phyloP scores from a whole-genome alignment of 768 basidiomycete species.

The Termitomyces sp. region DNA sequence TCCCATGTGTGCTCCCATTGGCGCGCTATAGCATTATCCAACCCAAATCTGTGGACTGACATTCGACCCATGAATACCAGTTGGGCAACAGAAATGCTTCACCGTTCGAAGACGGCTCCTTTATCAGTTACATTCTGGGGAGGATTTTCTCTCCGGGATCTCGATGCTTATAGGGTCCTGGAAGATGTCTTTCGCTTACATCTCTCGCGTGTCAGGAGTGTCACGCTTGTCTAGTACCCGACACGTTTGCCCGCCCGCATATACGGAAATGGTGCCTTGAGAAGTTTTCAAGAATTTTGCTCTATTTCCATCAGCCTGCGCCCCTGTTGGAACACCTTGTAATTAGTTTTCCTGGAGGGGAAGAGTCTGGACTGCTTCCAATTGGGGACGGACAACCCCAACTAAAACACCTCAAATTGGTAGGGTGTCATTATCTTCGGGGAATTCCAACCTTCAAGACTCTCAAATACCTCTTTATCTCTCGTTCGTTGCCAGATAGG shows the following conservation, averaged over 20 bases:
- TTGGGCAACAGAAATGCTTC: conserved; percentile 3
- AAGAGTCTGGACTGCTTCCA: too few relatives aligned
- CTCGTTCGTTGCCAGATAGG: too few relatives aligned
- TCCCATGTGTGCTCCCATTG: conserved; percentile 7
- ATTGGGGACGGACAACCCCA: too few relatives aligned
- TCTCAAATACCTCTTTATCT: too few relatives aligned
- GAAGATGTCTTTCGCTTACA: not conserved
- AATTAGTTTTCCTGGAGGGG: not conserved
- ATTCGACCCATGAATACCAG: not conserved
- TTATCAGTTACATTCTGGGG: not conserved
- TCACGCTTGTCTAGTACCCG: not conserved
- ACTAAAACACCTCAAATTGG: too few relatives aligned
- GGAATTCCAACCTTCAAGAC: too few relatives aligned
- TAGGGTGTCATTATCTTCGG: too few relatives aligned
- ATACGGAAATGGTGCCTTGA: too few relatives aligned
- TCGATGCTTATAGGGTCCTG: not conserved
- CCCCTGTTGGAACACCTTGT: not conserved
- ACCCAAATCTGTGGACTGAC: conserved; percentile 1
- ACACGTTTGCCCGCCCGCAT: too few relatives aligned
- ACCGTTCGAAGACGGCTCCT: not conserved
- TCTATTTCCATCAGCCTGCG: not conserved
- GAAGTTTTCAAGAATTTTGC: not conserved
- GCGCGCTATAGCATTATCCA: conserved; percentile 1
- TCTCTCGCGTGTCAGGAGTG: not conserved
- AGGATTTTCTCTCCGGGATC: not conserved